Base-by-base conservation (phyloP, 768 basidiomycete species). In the Podaxis sp. region DNA sequence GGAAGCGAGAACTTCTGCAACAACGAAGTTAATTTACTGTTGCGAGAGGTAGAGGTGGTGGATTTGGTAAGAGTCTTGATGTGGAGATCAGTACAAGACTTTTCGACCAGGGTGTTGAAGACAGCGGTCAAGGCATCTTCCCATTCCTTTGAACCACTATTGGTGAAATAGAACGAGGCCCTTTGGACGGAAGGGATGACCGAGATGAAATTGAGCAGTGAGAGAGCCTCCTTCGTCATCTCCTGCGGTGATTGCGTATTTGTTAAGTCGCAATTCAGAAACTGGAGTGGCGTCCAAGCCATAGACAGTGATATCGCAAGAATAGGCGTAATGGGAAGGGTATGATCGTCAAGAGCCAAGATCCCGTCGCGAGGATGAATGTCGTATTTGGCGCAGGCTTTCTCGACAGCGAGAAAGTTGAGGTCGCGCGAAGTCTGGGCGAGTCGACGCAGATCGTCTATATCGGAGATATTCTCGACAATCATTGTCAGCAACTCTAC, bases 191-290 rank as follows among this genome's bases (percentile, higher is more conserved):
- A 54, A 3, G 38, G 12, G 8, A 63, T 33, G 9, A 43, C 4
- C 6, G 56, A 58, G 38, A 63, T n/a, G 40, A 58, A 58, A 8
- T 63, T 54, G 19, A 36, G 38, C 37, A 63, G 29, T 12, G 57
- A 59, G 24, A 11, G 15, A 3, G 63, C 40, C 40, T 63, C 41
- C n/a, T 40, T 49, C 15, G 40, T 25, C 43, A 63, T 29, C 46
- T 46, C 33, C 5, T n/a, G 15, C 2, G 22, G 50, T 17, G 50
- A 49, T 22, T 57, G 50, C 15, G 24, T 54, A 37, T 58, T 63
- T 5, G 63, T 63, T 57, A 63, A 63, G 51, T 63, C 63, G 50
- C 63, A 63, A 24, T 25, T 46, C 51, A 63, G 40, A 33, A 36
- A 27, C 27, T 58, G 56, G 25, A 63, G 24, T 2, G 63, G 36